A percentile compares a stretch with the other conserved stretches of the same genome.
These are phyloP conservation scores for Scheffersomyces illinoinensis DNA, from an alignment of 1,139 yeast genomes.

Conservation along the genomic window DNA sequence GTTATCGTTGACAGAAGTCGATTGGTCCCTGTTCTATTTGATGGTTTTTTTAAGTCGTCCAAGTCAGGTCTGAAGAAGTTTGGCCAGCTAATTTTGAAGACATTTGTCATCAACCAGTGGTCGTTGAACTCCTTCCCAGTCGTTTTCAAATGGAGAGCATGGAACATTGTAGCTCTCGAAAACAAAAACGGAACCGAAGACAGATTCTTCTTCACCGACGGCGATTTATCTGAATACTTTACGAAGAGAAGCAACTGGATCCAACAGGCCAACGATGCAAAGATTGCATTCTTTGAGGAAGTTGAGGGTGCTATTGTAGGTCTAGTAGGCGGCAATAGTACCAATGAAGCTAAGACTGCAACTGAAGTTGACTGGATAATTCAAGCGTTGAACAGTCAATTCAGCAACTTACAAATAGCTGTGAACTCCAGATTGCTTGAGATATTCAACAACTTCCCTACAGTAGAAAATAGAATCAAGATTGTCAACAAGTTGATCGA, in stretches of 20 bases:
- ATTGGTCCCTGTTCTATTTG: constrained; percentile 25
- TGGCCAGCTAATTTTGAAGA: constrained; percentile 36
- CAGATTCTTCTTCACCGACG: constrained; percentile 29
- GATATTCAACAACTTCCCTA: constrained; percentile 54
- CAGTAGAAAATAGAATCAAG: constrained; percentile 56
- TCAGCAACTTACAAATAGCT: constrained; percentile 50
- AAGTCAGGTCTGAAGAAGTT: constrained; percentile 36
- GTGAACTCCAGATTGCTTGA: constrained; percentile 53
- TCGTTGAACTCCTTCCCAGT: constrained; percentile 32
- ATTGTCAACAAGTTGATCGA: constrained; percentile 66
- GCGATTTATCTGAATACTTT: constrained; percentile 30
- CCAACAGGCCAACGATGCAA: constrained; percentile 44
- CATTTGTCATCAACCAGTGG: constrained; percentile 49
- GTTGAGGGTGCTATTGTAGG: constrained; percentile 59
- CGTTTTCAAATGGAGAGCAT: constrained; percentile 32
- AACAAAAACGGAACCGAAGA: constrained; percentile 29
- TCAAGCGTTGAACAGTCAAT: constrained; percentile 45
- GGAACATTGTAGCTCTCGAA: constrained; percentile 31
- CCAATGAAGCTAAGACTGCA: constrained; percentile 49
- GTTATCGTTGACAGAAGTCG: constrained; percentile 30
- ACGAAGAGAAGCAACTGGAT: constrained; percentile 44
- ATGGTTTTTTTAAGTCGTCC: constrained; percentile 28
- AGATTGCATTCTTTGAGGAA: constrained; percentile 45
- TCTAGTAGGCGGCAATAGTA: constrained; percentile 47
- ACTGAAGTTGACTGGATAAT: constrained; percentile 64